Base-by-base conservation (phyloP, 306 rosid genomes). In the Sechiopsis laciniata region DNA sequence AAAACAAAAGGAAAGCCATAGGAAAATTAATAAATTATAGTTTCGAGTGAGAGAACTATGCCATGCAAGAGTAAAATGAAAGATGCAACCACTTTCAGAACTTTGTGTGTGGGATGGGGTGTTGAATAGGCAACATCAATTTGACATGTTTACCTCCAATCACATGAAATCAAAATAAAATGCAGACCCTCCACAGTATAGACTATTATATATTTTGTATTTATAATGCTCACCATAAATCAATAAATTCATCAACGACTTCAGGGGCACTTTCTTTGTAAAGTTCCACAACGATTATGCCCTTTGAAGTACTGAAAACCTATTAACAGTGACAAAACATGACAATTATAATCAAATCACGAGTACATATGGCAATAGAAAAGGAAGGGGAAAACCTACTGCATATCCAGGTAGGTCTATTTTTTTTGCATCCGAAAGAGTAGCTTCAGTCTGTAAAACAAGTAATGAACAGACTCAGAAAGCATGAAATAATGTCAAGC, bases 171-270 rank as follows among this genome's bases (percentile, higher is more conserved):
- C 45, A 16, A 10, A 15, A 26, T 51, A 14, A 69, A 50, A 69
- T 24, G 59, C 32, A 67, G 56, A 67, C 57, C 56, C 73, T 21
- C 42, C 57, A 68, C 56, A 68, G 29, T 9, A n/a, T 45, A 20
- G 19, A 66, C 55, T 22, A 24, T 59, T 37, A 5, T 42, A 55
- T 55, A 57, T 72, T 35, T 55, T 4, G 16, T 35, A 35, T 15
- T 35, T 72, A 4, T 8, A 69, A 59, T 68, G 88, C 98, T 87
- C 79, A 94, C 98, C 98, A 88, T 75, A 90, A 85, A 85, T 94
- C 97, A 69, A 90, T 89, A 88, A 94, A 94, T 84, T 90, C 94
- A 77, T 94, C 98, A 79, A 94, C 98, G 74, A 86, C 96, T 82
- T 94, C 98, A 50, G 98, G 98, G 79, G 97, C 85, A 70, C 85